Conservation (phyloP, 768 basidiomycete genomes). For the Lanmaoa rubissima region DNA sequence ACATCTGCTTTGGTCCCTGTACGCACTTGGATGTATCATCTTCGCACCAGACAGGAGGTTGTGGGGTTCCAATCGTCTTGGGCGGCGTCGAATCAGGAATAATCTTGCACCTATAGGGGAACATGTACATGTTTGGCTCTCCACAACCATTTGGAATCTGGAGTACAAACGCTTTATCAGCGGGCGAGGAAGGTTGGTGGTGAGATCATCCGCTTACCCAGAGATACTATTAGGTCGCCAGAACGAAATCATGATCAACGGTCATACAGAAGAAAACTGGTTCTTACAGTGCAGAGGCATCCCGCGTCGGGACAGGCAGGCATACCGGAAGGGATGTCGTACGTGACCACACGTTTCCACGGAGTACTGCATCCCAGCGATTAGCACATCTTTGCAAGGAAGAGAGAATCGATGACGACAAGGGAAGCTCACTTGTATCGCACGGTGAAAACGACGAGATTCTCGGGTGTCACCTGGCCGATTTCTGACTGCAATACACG, state of each 20-base stretch:
- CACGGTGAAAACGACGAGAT: conserved; percentile 5
- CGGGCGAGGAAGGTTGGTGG: neutral
- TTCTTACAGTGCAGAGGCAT: conserved; percentile 7
- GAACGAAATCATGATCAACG: neutral
- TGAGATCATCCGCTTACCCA: conserved; percentile 10
- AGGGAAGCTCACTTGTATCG: neutral
- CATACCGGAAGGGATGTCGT: conserved; percentile 5
- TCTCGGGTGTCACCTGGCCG: neutral
- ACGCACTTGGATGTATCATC: conserved; percentile 2
- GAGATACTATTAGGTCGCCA: neutral
- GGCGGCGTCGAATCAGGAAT: neutral
- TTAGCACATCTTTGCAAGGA: neutral
- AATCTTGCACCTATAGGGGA: neutral
- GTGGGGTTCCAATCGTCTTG: conserved; percentile 6
- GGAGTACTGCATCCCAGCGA: conserved; percentile 6
- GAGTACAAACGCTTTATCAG: neutral
- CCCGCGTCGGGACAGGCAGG: neutral
- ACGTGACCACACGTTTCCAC: neutral
- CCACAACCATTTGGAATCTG: conserved; percentile 12
- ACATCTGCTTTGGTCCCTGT: conserved; percentile 6
- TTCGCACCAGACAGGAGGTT: conserved; percentile 5
- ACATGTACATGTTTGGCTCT: conserved; percentile 4
- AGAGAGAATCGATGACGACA: too few relatives aligned
- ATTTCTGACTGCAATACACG: neutral
- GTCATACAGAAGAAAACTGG: neutral